These are phyloP conservation scores for Blumeria hordei DNA, from an alignment of 2,329 filamentous ascomycete species.

Conservation along the genomic window DNA sequence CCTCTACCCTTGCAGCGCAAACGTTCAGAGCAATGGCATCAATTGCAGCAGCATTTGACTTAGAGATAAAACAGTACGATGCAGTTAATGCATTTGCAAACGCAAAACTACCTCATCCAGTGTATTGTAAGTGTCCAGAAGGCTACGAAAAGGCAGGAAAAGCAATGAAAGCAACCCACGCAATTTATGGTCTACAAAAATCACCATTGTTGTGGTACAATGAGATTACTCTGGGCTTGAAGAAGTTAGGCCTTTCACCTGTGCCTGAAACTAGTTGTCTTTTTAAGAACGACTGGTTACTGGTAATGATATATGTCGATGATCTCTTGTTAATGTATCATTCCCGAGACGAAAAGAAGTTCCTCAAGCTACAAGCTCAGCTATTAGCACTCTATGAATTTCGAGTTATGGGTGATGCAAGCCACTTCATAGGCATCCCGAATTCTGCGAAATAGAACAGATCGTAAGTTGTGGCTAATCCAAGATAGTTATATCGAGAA, in stretches of 20 bases:
- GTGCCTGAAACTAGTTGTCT: neutral
- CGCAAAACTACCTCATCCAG: neutral
- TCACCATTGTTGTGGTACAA: neutral
- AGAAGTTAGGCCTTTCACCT: neutral
- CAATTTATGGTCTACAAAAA: neutral
- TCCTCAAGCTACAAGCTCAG: neutral
- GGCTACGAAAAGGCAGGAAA: neutral
- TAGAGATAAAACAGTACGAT: constrained; percentile 2
- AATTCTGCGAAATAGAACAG: neutral
- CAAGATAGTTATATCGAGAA: constrained; percentile 1
- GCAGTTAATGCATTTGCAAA: constrained; percentile 1
- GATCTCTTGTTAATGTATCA: neutral
- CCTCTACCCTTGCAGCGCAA: constrained; percentile 1
- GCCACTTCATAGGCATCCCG: neutral
- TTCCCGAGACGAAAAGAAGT: neutral
- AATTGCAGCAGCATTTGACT: neutral
- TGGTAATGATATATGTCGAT: neutral
- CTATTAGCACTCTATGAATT: neutral
- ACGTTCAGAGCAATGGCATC: neutral
- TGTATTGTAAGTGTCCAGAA: neutral
- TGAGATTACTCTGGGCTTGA: neutral
- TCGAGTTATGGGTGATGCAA: neutral
- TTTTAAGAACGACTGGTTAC: neutral
- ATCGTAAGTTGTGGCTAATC: neutral
- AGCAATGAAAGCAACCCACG: neutral